These are phyloP conservation scores for Scopulariopsis brevicaulis DNA, from an alignment of 2,329 filamentous ascomycete species.

Conservation along the genomic window DNA sequence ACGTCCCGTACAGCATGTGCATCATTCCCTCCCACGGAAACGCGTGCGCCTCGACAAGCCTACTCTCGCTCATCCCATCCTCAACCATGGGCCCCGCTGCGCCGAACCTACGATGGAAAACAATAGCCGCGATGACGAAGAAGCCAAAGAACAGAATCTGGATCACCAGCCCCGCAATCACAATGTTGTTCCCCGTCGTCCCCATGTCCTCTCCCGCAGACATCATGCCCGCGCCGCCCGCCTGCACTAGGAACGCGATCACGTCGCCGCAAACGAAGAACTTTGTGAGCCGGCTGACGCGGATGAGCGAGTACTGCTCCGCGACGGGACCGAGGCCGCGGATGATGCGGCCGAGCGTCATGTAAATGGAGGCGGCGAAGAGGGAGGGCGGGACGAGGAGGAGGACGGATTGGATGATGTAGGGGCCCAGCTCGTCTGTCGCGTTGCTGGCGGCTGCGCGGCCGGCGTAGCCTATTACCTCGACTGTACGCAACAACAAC, in stretches of 20 bases:
- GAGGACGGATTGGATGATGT: conserved; percentile 26
- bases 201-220: conserved; percentile 10
- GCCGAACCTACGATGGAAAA: conserved; percentile 26
- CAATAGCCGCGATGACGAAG: conserved; percentile 33
- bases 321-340: conserved; percentile 20
- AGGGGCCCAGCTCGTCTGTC: conserved; percentile 19
- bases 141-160: conserved; percentile 46
- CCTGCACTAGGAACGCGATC: conserved; percentile 26
- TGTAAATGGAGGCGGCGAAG: conserved; percentile 33
- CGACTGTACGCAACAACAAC: conserved; percentile 19
- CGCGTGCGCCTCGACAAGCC: too few relatives aligned
- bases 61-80: too few relatives aligned
- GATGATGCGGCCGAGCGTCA: conserved; percentile 30
- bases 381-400: conserved; percentile 25
- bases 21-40: conserved; percentile 15
- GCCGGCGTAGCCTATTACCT: conserved; percentile 37
- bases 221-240: conserved; percentile 15
- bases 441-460: conserved; percentile 33
- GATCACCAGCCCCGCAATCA: conserved; percentile 38
- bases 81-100: background rate
- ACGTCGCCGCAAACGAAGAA: conserved; percentile 39
- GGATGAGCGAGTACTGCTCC: conserved; percentile 26
- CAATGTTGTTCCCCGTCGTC: conserved; percentile 28
- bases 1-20: conserved; percentile 14
- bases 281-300: conserved; percentile 30